Conservation (phyloP, 2,329 filamentous ascomycete species). For the Didymella glomerata region DNA sequence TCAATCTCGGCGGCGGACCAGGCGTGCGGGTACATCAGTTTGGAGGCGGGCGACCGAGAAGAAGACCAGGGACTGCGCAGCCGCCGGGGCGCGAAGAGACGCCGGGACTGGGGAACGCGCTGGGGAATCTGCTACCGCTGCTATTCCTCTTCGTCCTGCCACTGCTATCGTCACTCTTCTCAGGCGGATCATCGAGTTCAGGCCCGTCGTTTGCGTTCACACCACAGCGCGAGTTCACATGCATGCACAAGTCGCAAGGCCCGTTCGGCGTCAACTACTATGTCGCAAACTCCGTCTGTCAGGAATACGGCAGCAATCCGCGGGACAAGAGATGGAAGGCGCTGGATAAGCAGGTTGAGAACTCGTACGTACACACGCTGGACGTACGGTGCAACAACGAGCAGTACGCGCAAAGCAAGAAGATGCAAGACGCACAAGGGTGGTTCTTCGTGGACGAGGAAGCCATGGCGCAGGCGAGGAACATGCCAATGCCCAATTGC, state of each 20-base stretch:
- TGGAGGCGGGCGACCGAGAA: slow-evolving; percentile 78
- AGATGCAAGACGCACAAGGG: slow-evolving; percentile 81
- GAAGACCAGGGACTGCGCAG: slow-evolving; percentile 71
- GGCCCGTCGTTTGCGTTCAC: slow-evolving; percentile 82
- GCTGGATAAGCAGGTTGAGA: slow-evolving; percentile 81
- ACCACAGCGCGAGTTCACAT: slow-evolving; percentile 73
- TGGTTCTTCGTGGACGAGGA: slow-evolving; percentile 86
- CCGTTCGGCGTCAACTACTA: slow-evolving; percentile 82
- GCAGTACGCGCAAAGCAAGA: slow-evolving; percentile 67
- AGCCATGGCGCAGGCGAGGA: slow-evolving; percentile 76
- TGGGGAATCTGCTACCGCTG: slow-evolving; percentile 84
- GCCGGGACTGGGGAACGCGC: slow-evolving; percentile 60
- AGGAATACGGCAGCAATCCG: slow-evolving; percentile 64
- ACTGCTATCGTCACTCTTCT: slow-evolving; percentile 81
- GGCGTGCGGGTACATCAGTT: slow-evolving; percentile 96
- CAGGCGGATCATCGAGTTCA: slow-evolving; percentile 58
- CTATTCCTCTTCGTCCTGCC: slow-evolving; percentile 84
- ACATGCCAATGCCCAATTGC: slow-evolving; percentile 68
- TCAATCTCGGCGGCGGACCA: slow-evolving; percentile 91
- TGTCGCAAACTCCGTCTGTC: slow-evolving; percentile 80
- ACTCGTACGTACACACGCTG: slow-evolving; percentile 72
- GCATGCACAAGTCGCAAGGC: slow-evolving; percentile 71
- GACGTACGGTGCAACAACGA: slow-evolving; percentile 79
- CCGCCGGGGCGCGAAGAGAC: slow-evolving; percentile 60
- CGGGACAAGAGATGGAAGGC: slow-evolving; percentile 70